A percentile compares a stretch with the other conserved stretches of the same genome.
Evolutionary conservation across 768 basidiomycete species (phyloP).

Genomic region (Phlebiopsis flavidoalba): DNA sequence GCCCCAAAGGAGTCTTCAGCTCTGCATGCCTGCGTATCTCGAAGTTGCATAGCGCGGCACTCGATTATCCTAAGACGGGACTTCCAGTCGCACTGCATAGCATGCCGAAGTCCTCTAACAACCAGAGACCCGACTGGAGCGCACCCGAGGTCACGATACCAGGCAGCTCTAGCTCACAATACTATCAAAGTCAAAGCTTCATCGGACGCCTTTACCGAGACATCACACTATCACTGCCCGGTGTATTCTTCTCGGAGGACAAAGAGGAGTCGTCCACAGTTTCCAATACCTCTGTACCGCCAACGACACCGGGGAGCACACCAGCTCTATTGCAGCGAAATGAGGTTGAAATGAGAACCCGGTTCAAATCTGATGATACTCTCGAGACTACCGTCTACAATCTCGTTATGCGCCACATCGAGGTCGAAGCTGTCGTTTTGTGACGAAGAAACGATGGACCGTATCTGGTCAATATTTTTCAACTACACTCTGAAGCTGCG

Average conservation of each 20-base stretch:
- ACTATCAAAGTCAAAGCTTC: slow-evolving; percentile 45
- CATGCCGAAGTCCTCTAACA: slow-evolving; percentile 36
- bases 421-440: neutral
- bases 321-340: neutral
- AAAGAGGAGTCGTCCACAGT: no score
- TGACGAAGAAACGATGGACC: neutral
- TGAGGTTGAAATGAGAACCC: neutral
- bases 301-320: neutral
- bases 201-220: slow-evolving; percentile 56
- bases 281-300: slow-evolving; percentile 1
- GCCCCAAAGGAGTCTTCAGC: slow-evolving; percentile 37
- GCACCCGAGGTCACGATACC: slow-evolving; percentile 40
- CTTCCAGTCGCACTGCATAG: slow-evolving; percentile 18
- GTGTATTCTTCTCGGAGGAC: no score
- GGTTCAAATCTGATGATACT: neutral
- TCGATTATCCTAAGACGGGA: slow-evolving; percentile 55
- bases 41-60: slow-evolving; percentile 50
- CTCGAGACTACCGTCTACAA: slow-evolving; percentile 8
- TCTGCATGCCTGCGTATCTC: slow-evolving; percentile 45
- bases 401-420: slow-evolving; percentile 13
- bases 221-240: slow-evolving; percentile 35
- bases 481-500: slow-evolving; percentile 41
- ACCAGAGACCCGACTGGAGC: slow-evolving; percentile 50
- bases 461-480: slow-evolving; percentile 14
- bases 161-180: slow-evolving; percentile 13